These are phyloP conservation scores for Dovyalis caffra DNA, from an alignment of 345 rosid genomes.

Conservation along the genomic window DNA sequence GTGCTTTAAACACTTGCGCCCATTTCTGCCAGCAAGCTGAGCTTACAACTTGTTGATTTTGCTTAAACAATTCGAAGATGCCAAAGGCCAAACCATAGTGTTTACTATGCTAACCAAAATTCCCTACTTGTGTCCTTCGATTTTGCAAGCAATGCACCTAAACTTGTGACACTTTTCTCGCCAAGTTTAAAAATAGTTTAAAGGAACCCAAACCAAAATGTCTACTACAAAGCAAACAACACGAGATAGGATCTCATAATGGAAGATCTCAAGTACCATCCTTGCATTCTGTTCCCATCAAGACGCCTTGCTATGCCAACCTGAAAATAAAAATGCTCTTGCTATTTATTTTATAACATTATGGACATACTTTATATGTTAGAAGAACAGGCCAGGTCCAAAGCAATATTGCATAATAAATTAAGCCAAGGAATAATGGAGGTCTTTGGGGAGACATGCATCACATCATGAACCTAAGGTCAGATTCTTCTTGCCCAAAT, in stretches of 20 bases:
- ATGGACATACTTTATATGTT: not conserved
- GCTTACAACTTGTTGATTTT: not conserved
- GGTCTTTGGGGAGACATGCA: slow-evolving; percentile 15
- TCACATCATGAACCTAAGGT: slow-evolving; percentile 20
- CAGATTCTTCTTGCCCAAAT: slow-evolving; percentile 5
- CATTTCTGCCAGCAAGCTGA: not conserved
- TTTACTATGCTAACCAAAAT: slow-evolving; percentile 1
- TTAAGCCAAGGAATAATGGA: slow-evolving; percentile 18
- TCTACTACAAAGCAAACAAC: not conserved
- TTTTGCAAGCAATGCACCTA: slow-evolving; percentile 3
- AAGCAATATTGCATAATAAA: not conserved
- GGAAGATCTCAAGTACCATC: not conserved
- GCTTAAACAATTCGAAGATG: not conserved
- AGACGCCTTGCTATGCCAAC: not conserved
- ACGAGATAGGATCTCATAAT: not conserved
- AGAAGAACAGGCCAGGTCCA: not conserved
- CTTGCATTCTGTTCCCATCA: not conserved
- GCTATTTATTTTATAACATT: not conserved
- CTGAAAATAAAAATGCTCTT: not conserved
- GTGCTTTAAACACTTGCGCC: not conserved
- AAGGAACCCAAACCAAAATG: slow-evolving; percentile 6
- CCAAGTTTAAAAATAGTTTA: not conserved
- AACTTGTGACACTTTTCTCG: not conserved
- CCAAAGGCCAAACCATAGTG: not conserved
- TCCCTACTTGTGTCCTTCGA: slow-evolving; percentile 1